A percentile compares a stretch with the other conserved stretches of the same genome.
phyloP scores from a whole-genome alignment of 768 basidiomycete species.

The Hypsizygus marmoreus region DNA sequence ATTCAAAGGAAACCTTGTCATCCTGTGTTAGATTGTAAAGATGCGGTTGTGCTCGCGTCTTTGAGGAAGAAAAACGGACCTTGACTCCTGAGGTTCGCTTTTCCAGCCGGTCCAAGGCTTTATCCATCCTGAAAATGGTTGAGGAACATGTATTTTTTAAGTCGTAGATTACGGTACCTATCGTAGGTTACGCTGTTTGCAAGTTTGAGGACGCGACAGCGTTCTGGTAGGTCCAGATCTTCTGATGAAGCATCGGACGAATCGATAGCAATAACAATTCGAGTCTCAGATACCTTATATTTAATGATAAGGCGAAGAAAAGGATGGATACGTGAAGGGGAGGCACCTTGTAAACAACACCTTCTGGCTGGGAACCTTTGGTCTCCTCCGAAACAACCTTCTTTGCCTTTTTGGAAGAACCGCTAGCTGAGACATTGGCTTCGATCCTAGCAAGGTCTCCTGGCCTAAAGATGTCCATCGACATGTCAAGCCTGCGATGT shows the following conservation, averaged over 20 bases:
- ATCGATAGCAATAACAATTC: slow-evolving; percentile 81
- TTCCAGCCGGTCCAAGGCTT: slow-evolving; percentile 70
- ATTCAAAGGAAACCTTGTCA: slow-evolving; percentile 43
- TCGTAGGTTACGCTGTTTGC: slow-evolving; percentile 94
- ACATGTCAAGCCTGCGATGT: slow-evolving; percentile 1
- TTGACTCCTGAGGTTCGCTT: slow-evolving; percentile 31
- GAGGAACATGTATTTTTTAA: neutral
- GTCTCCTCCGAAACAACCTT: slow-evolving; percentile 35
- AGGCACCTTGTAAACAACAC: slow-evolving; percentile 83
- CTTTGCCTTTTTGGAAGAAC: slow-evolving; percentile 46
- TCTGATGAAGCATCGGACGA: slow-evolving; percentile 56
- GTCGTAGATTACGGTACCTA: slow-evolving; percentile 43
- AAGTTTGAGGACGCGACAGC: slow-evolving; percentile 83
- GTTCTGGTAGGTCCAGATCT: slow-evolving; percentile 81
- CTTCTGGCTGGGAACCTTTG: slow-evolving; percentile 56
- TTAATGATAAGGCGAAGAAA: neutral
- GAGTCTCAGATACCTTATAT: slow-evolving; percentile 72
- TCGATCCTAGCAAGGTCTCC: slow-evolving; percentile 91
- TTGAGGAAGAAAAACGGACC: too few species aligned
- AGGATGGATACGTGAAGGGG: neutral
- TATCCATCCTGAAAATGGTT: slow-evolving; percentile 75
- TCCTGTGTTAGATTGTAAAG: too few species aligned
- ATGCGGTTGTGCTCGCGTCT: too few species aligned
- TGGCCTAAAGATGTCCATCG: slow-evolving; percentile 46
- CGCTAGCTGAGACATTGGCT: slow-evolving; percentile 52